Evolutionary conservation across 2,329 filamentous ascomycete species (phyloP), one percentile per base, ranked within the genome.

Genomic region (Aaosphaeria arxii): DNA sequence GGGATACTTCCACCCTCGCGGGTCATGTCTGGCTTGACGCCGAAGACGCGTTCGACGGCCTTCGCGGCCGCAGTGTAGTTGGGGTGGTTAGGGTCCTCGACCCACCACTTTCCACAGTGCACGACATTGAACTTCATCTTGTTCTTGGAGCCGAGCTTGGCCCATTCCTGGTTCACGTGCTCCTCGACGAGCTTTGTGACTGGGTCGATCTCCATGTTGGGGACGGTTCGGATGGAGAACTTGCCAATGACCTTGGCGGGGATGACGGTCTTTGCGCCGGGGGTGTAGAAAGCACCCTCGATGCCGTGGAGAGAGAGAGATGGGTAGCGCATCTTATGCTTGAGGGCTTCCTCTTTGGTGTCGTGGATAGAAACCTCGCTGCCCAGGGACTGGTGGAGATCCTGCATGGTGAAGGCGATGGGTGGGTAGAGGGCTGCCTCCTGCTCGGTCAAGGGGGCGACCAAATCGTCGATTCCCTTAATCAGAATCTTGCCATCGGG

Each of bases 21-120:
- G 38, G 94, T 99, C 73, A 96, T 87, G 75, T 99, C 94, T 29
- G 94, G 94, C 77, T 91, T 81, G 46, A 96, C 87, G 46, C 89
- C 89, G 83, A 91, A 99, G 35, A 99, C 94, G 56, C 90, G 84
- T 78, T 97, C 87, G 32, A 94, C 91, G n/a, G 94, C 94, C 81
- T 96, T 97, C 66, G 87, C 84, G 11, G 94, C 94, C 29, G 92
- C 92, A 30, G 85, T 83, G 76, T 97, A 99, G 81, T 99, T 99
- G 91, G 94, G 97, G 81, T 99, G 92, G 76, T 95, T 94, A 30
- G 94, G 92, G 67, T 88, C 91, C 42, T 95, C 91, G 42, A 95
- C 91, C 94, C 94, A 99, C 94, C 94, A 99, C 76, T 96, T 96
- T 60, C 94, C 94, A 50, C 85, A 86, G 77, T 99, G 94, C 74